Evolutionary conservation across 345 rosid genomes (phyloP).

Genomic region (Lepidium sativum): DNA sequence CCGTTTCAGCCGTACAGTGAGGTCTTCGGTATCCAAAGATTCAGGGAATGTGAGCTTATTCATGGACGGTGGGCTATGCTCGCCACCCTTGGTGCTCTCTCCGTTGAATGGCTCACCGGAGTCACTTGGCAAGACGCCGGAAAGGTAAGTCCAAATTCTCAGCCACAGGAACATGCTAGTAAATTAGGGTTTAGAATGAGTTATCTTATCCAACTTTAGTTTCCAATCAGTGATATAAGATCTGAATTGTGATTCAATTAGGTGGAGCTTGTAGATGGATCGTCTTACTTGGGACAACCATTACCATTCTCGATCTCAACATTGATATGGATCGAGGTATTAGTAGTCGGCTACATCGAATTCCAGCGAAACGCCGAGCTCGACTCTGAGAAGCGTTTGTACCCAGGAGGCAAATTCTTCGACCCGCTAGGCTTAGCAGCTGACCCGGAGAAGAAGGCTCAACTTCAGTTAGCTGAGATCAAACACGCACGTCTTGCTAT

Average conservation of each 20-base stretch:
- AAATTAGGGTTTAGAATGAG: background rate
- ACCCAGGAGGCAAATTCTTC: constrained; percentile 80
- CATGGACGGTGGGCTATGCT: constrained; percentile 92
- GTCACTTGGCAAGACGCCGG: constrained; percentile 74
- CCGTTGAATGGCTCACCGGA: constrained; percentile 64
- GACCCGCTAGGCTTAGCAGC: constrained; percentile 83
- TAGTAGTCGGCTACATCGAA: constrained; percentile 85
- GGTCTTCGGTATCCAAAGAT: constrained; percentile 78
- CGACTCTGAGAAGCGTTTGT: constrained; percentile 82
- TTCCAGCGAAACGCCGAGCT: constrained; percentile 91
- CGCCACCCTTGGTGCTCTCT: constrained; percentile 67
- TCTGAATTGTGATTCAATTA: background rate
- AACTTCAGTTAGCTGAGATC: constrained; percentile 91
- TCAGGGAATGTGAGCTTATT: constrained; percentile 85
- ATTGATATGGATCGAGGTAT: constrained; percentile 78
- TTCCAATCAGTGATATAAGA: background rate
- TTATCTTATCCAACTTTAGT: background rate
- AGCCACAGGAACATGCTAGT: background rate
- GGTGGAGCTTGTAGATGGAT: constrained; percentile 91
- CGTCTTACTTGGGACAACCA: constrained; percentile 88
- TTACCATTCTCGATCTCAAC: constrained; percentile 78
- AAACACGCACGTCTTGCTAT: constrained; percentile 98
- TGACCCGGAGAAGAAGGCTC: constrained; percentile 87
- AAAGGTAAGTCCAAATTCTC: constrained; percentile 31
- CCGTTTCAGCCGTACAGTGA: constrained; percentile 82